These are phyloP conservation scores for Paraphaeosphaeria minitans DNA, from an alignment of 2,329 filamentous ascomycete species.

Conservation along the genomic window DNA sequence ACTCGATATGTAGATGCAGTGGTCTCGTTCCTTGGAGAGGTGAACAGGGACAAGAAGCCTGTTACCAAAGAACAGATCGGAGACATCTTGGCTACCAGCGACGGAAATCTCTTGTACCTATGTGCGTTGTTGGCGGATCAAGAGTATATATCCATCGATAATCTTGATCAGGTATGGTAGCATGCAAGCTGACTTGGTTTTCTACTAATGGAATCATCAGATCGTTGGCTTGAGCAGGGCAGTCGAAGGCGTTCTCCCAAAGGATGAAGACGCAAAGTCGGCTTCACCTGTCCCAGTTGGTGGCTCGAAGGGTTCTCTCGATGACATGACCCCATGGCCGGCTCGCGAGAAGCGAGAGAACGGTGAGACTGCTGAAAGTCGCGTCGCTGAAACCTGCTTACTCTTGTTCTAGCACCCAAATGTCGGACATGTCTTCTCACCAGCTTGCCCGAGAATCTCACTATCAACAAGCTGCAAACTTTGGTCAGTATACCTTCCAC, in stretches of 20 bases:
- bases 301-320: conserved; percentile 13
- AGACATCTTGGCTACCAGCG: conserved; percentile 18
- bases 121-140: conserved; percentile 27
- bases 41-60: conserved; percentile 13
- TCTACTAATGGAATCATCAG: not conserved
- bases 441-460: conserved; percentile 26
- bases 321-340: conserved; percentile 33
- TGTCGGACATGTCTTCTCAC: conserved; percentile 36
- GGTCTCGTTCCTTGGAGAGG: conserved; percentile 25
- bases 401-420: conserved; percentile 19
- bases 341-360: conserved; percentile 36
- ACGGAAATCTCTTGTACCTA: conserved; percentile 32
- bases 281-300: not conserved
- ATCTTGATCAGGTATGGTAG: conserved; percentile 22
- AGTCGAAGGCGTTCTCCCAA: conserved; percentile 24
- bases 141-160: conserved; percentile 24
- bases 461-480: conserved; percentile 38
- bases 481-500: conserved; percentile 19
- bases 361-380: conserved; percentile 20
- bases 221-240: conserved; percentile 29
- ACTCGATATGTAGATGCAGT: conserved; percentile 27
- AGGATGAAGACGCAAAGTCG: conserved; percentile 12
- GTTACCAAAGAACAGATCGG: conserved; percentile 20
- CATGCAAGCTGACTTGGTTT: not conserved
- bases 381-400: conserved; percentile 14